Percentiles rank a stretch among this genome's conserved stretches.
Evolutionary conservation across 371 early-diverging fungal genomes (phyloP).

Genomic region (Syncephalastrum racemosum): DNA sequence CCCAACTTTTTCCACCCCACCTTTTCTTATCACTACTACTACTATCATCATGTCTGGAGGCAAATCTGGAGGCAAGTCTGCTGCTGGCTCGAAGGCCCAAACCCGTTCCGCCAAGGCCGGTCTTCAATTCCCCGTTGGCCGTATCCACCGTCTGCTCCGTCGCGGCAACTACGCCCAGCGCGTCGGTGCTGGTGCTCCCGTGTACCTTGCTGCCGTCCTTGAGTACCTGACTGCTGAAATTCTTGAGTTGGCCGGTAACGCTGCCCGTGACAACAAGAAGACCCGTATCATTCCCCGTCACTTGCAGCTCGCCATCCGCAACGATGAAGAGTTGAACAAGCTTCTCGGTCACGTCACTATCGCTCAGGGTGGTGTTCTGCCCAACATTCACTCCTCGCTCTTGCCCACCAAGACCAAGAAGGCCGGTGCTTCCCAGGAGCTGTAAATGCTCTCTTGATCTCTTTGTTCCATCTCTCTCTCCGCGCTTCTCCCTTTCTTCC

Average conservation of each 20-base stretch:
- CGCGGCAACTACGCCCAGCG: conserved; percentile 95
- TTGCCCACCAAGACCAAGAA: conserved; percentile 69
- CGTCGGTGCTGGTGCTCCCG: conserved; percentile 92
- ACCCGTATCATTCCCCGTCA: conserved; percentile 91
- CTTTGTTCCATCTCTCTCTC: conserved; percentile 4
- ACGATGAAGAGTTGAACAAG: conserved; percentile 96
- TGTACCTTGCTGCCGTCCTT: conserved; percentile 93
- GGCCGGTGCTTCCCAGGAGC: conserved; percentile 44
- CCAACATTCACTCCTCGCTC: conserved; percentile 72
- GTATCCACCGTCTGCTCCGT: conserved; percentile 92
- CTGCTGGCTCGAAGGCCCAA: conserved; percentile 58
- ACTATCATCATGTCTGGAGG: conserved; percentile 49
- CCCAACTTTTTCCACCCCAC: no score
- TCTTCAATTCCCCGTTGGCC: conserved; percentile 95
- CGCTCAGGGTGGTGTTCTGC: conserved; percentile 87
- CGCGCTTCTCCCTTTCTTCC: conserved; percentile 1
- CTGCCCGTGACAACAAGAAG: conserved; percentile 96
- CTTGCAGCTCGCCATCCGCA: conserved; percentile 90
- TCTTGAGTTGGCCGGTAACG: conserved; percentile 94
- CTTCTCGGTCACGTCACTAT: conserved; percentile 87
- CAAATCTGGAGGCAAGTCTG: conserved; percentile 54
- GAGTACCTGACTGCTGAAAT: conserved; percentile 97
- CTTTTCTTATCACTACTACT: no score
- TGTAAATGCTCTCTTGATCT: conserved; percentile 18
- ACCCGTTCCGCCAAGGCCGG: conserved; percentile 83